Conservation (phyloP, 2,329 filamentous ascomycete species). For the Fusarium beomiforme region DNA sequence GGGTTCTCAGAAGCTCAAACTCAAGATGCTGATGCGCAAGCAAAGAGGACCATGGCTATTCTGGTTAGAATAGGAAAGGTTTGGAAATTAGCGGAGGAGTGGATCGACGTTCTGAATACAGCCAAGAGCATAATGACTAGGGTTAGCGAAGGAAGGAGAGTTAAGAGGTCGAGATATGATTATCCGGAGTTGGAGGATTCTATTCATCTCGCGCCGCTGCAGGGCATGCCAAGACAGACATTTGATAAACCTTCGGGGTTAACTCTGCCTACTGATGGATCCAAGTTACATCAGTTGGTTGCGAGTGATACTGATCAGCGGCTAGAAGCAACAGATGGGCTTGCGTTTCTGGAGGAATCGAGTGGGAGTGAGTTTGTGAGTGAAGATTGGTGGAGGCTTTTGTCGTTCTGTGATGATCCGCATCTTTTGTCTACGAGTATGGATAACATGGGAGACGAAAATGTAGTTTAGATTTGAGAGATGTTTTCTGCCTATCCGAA, state of each 20-base stretch:
- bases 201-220: slow-evolving; percentile 36
- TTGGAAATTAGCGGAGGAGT: slow-evolving; percentile 40
- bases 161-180: slow-evolving; percentile 38
- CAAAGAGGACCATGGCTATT: slow-evolving; percentile 17
- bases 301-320: background rate
- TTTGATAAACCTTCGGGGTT: slow-evolving; percentile 1
- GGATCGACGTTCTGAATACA: slow-evolving; percentile 39
- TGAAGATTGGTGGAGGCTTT: slow-evolving; percentile 39
- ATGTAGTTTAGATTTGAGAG: background rate
- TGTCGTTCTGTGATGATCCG: slow-evolving; percentile 41
- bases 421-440: slow-evolving; percentile 38
- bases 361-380: slow-evolving; percentile 19
- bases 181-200: slow-evolving; percentile 39
- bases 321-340: accelerated
- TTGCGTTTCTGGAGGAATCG: background rate
- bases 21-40: slow-evolving; percentile 14
- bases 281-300: background rate
- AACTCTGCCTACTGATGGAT: background rate
- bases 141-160: slow-evolving; percentile 1
- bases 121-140: slow-evolving; percentile 30
- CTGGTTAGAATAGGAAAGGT: slow-evolving; percentile 28
- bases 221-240: slow-evolving; percentile 37
- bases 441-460: background rate
- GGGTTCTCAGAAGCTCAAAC: slow-evolving; percentile 12
- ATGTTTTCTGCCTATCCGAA: background rate